These are phyloP conservation scores for Neurospora crassa DNA, from an alignment of 2,329 filamentous ascomycete genomes.

Conservation along the genomic window DNA sequence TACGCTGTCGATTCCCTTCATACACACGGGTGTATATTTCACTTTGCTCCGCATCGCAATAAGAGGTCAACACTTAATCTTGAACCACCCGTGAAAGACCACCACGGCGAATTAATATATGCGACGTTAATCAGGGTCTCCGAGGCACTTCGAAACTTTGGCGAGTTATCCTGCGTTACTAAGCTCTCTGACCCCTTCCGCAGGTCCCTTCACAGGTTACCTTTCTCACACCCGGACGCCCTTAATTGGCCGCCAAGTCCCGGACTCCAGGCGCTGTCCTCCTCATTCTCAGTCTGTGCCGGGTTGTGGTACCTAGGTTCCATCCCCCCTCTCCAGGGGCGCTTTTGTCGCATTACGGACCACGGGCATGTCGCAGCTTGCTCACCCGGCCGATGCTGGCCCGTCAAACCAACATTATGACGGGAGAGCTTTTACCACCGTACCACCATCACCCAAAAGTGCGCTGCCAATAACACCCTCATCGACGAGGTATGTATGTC, in stretches of 20 bases:
- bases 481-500: slow-evolving; percentile 9
- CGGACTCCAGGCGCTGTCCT: slow-evolving; percentile 5
- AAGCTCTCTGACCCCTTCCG: slow-evolving; percentile 26
- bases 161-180: slow-evolving; percentile 22
- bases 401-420: slow-evolving; percentile 24
- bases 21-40: background rate
- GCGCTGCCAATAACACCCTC: slow-evolving; percentile 18
- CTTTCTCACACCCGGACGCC: slow-evolving; percentile 8
- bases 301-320: background rate
- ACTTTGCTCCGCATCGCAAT: background rate
- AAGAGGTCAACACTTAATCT: background rate
- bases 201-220: slow-evolving; percentile 12
- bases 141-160: slow-evolving; percentile 31
- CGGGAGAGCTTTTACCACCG: slow-evolving; percentile 1
- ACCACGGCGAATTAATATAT: slow-evolving; percentile 23
- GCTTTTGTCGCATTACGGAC: slow-evolving; percentile 29
- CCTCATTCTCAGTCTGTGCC: background rate
- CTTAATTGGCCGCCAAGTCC: slow-evolving; percentile 21
- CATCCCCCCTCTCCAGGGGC: background rate
- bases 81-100: slow-evolving; percentile 3
- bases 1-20: background rate
- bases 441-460: slow-evolving; percentile 18
- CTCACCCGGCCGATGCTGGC: slow-evolving; percentile 35
- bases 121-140: slow-evolving; percentile 39
- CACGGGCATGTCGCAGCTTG: slow-evolving; percentile 40